Conservation (phyloP, 164 flowering plant species). For the Amborella trichopoda region DNA sequence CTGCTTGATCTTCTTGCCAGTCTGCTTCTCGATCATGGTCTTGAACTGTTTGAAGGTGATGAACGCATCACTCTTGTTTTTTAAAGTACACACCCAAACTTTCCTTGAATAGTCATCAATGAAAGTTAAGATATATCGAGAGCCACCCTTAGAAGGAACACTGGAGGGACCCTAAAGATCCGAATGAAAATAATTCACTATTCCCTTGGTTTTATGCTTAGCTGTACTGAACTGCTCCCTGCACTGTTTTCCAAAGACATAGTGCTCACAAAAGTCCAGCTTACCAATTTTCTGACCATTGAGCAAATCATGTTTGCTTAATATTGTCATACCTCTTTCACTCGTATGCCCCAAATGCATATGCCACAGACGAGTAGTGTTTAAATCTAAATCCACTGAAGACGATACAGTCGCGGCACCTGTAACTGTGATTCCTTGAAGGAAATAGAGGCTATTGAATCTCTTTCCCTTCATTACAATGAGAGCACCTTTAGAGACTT, state of each 20-base stretch:
- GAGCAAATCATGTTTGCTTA: neutral
- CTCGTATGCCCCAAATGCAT: neutral
- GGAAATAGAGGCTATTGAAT: neutral
- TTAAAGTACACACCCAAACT: neutral
- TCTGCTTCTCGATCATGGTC: neutral
- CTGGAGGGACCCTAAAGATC: neutral
- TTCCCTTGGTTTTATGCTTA: neutral
- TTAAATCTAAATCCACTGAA: neutral
- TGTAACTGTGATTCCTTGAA: neutral
- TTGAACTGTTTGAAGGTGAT: neutral
- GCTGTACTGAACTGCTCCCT: neutral
- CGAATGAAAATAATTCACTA: neutral
- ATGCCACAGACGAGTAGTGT: neutral
- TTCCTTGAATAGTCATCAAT: slow-evolving; percentile 1
- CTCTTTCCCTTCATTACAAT: neutral
- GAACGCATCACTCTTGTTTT: neutral
- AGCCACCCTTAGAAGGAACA: neutral
- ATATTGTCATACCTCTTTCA: neutral
- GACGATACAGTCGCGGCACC: neutral
- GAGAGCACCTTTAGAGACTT: neutral
- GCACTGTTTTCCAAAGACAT: neutral
- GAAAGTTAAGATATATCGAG: neutral
- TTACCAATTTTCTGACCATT: neutral
- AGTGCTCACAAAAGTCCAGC: slow-evolving; percentile 1
- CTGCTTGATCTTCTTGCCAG: neutral